Percentiles rank a stretch among this genome's conserved stretches.
These are phyloP conservation scores for Penicillium flavigenum DNA, from an alignment of 495 filamentous ascomycete genomes.

Conservation along the genomic window DNA sequence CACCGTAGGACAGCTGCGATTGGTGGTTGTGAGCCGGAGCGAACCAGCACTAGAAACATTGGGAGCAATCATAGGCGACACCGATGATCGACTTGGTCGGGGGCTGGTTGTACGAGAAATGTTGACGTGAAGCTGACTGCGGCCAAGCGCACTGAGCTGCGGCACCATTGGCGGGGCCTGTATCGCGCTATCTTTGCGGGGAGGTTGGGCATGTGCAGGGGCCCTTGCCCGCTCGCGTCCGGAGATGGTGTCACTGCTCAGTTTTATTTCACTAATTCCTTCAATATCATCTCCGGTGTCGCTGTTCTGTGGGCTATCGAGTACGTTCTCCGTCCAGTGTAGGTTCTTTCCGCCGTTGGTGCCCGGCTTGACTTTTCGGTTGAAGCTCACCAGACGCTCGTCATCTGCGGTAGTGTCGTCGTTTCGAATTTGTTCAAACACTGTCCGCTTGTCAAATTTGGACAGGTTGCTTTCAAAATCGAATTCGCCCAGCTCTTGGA, in stretches of 20 bases:
- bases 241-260: slow-evolving; percentile 55
- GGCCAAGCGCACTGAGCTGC: slow-evolving; percentile 38
- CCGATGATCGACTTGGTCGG: slow-evolving; percentile 37
- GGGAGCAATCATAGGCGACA: slow-evolving; percentile 40
- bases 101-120: slow-evolving; percentile 47
- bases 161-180: slow-evolving; percentile 36
- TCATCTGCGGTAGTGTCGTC: slow-evolving; percentile 87
- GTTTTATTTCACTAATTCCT: slow-evolving; percentile 54
- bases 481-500: slow-evolving; percentile 93
- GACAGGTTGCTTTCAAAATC: slow-evolving; percentile 85
- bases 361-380: slow-evolving; percentile 72
- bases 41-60: slow-evolving; percentile 32
- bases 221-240: slow-evolving; percentile 53
- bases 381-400: slow-evolving; percentile 84
- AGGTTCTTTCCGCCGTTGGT: slow-evolving; percentile 86
- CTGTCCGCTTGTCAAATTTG: slow-evolving; percentile 87
- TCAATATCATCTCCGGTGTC: slow-evolving; percentile 65
- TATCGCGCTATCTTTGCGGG: slow-evolving; percentile 62
- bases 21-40: slow-evolving; percentile 56
- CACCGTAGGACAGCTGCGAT: slow-evolving; percentile 74
- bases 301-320: slow-evolving; percentile 67
- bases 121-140: slow-evolving; percentile 34
- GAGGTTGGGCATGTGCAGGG: slow-evolving; percentile 49
- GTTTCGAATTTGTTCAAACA: slow-evolving; percentile 85
- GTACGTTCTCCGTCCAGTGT: slow-evolving; percentile 88